Evolutionary conservation across 176 grass and related monocot species (phyloP).

Genomic region (Musa schizocarpa): DNA sequence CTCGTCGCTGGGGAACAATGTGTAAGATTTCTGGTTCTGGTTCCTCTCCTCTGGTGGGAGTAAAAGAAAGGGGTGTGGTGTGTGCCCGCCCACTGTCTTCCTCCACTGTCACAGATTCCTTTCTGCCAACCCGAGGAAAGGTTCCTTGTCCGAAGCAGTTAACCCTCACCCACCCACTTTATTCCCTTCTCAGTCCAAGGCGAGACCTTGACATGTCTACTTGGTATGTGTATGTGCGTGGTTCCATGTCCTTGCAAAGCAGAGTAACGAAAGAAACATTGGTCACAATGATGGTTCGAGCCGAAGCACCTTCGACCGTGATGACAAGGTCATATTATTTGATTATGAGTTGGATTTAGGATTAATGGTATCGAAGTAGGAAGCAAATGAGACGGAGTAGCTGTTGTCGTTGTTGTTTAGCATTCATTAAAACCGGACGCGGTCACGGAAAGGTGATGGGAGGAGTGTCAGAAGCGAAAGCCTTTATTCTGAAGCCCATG

Average conservation of each 20-base stretch:
- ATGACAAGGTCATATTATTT: too few species aligned
- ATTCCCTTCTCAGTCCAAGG: conserved; percentile 1
- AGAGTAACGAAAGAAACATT: too few species aligned
- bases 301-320: too few species aligned
- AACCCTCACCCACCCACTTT: conserved; percentile 1
- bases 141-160: conserved; percentile 11
- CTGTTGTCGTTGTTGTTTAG: neutral
- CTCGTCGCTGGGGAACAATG: neutral
- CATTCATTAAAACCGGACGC: neutral
- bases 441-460: neutral
- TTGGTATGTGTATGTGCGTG: too few species aligned
- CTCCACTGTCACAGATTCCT: conserved; percentile 10
- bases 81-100: neutral
- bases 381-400: neutral
- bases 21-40: neutral
- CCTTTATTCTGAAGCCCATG: neutral
- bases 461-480: neutral
- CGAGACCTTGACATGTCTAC: too few species aligned
- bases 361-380: too few species aligned
- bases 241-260: too few species aligned
- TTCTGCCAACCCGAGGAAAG: conserved; percentile 20
- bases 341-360: too few species aligned
- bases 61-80: too few species aligned
- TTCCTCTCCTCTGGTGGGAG: neutral
- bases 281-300: too few species aligned